These are phyloP conservation scores for Penicillium occitanis DNA, from an alignment of 2,329 filamentous ascomycete species.

Conservation along the genomic window DNA sequence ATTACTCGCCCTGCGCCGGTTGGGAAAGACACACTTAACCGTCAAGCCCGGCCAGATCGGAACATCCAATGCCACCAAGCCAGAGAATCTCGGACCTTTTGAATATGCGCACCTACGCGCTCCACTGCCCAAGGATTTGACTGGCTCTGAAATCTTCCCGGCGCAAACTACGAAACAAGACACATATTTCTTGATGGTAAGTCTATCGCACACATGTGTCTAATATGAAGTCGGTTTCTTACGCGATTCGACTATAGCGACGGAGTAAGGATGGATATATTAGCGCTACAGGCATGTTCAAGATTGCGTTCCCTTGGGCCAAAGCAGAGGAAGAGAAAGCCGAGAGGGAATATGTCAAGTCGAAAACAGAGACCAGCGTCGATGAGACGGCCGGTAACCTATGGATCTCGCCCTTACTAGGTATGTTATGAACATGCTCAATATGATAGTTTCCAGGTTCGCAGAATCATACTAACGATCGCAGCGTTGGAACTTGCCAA, in stretches of 20 bases:
- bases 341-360: constrained; percentile 76
- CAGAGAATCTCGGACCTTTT: constrained; percentile 75
- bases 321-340: constrained; percentile 58
- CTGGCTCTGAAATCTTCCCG: constrained; percentile 86
- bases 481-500: constrained; percentile 77
- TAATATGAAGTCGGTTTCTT: neutral
- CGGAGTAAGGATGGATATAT: constrained; percentile 66
- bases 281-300: constrained; percentile 69
- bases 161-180: constrained; percentile 63
- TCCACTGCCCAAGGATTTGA: constrained; percentile 85
- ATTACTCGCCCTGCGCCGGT: constrained; percentile 77
- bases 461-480: constrained; percentile 25
- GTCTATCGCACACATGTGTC: constrained; percentile 25
- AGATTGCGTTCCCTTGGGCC: constrained; percentile 66
- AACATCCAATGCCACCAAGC: constrained; percentile 68
- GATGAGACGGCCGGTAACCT: constrained; percentile 96
- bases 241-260: constrained; percentile 43
- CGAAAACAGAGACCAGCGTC: constrained; percentile 72
- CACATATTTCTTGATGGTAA: constrained; percentile 91
- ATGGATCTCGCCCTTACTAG: constrained; percentile 81
- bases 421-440: constrained; percentile 42
- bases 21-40: constrained; percentile 88
- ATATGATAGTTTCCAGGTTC: neutral
- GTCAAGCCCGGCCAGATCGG: constrained; percentile 76
- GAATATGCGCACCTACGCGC: constrained; percentile 96